Percentiles rank a stretch among this genome's conserved stretches.
Evolutionary conservation across 257 asterid species (phyloP).

Genomic region (Cruciata laevipes): DNA sequence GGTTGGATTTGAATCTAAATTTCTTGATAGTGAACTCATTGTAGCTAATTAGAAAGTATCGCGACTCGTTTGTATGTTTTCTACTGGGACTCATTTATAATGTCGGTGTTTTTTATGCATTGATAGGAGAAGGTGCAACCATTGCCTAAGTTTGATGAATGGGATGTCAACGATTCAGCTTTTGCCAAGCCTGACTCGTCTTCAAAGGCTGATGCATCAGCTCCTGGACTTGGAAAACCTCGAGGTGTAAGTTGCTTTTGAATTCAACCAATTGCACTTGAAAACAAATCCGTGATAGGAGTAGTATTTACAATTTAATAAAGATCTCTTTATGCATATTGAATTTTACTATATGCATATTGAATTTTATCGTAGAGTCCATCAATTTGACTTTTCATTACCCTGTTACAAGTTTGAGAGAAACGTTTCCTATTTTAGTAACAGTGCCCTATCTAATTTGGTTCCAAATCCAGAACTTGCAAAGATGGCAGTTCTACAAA

Average conservation of each 20-base stretch:
- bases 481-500: too few species aligned
- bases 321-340: too few species aligned
- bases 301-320: not conserved
- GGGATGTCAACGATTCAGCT: constrained; percentile 97
- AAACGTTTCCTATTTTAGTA: too few species aligned
- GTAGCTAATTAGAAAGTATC: not conserved
- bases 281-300: not conserved
- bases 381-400: too few species aligned
- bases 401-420: too few species aligned
- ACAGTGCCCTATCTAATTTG: too few species aligned
- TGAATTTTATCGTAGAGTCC: too few species aligned
- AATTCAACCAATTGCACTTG: not conserved
- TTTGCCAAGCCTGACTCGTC: constrained; percentile 94
- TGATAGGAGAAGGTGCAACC: constrained; percentile 84
- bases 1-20: not conserved
- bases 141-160: constrained; percentile 93
- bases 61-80: not conserved
- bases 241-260: constrained; percentile 57
- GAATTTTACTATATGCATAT: too few species aligned
- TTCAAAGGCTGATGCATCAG: constrained; percentile 40
- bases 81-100: not conserved
- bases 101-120: constrained; percentile 8
- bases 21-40: not conserved
- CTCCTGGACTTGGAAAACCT: constrained; percentile 54
- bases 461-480: too few species aligned